A percentile compares a stretch with the other conserved stretches of the same genome.
phyloP scores from a whole-genome alignment of 176 grass and related monocot species.

The Aegilops tauschii region DNA sequence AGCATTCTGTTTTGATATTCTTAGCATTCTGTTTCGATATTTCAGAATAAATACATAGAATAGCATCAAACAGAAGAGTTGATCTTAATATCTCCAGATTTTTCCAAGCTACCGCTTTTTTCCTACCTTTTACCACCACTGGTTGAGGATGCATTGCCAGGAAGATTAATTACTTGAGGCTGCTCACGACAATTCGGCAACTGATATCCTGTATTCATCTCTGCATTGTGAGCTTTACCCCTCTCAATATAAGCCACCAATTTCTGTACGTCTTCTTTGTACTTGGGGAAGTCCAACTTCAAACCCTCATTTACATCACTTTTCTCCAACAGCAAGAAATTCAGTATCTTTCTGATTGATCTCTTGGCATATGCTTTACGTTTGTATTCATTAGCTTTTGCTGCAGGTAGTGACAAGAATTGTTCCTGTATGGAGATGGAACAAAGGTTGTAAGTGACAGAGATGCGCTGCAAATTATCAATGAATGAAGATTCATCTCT shows the following conservation, averaged over 20 bases:
- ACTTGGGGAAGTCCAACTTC: not conserved
- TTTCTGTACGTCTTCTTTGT: not conserved
- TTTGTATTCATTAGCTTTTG: not conserved
- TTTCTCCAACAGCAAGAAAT: constrained; percentile 17
- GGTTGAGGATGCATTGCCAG: not conserved
- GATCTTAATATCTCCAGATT: not conserved
- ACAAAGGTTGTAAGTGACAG: not conserved
- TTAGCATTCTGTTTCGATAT: not conserved
- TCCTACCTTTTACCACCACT: constrained; percentile 23
- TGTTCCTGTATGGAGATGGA: constrained; percentile 17
- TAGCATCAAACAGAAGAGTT: not conserved
- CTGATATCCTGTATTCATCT: not conserved
- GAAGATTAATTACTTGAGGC: not conserved
- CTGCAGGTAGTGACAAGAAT: not conserved
- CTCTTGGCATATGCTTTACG: not conserved
- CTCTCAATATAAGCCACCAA: not conserved
- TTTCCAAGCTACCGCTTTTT: not conserved
- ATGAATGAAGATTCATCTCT: not conserved
- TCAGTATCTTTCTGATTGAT: not conserved
- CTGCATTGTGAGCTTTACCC: not conserved
- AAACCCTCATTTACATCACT: not conserved
- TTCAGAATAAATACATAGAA: not conserved
- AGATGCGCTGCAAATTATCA: not conserved
- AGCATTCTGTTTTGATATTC: not conserved
- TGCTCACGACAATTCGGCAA: not conserved